Evolutionary conservation across 495 filamentous ascomycete genomes (phyloP), one percentile per base, ranked within the genome.

Genomic region (Penicillium tannophilum): DNA sequence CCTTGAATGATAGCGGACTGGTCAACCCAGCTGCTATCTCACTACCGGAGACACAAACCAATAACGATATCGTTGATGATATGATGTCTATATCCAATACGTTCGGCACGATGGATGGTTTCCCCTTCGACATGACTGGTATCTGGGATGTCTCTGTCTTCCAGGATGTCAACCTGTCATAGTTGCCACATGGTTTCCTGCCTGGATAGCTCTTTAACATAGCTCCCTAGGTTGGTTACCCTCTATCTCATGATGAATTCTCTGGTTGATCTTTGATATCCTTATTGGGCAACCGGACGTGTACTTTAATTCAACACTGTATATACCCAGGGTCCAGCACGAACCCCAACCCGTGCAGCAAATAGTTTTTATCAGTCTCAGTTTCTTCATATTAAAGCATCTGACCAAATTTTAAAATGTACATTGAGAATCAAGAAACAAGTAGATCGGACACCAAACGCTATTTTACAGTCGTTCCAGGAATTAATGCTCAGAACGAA

Each of bases 1-100:
- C 52, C 16, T 52, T 68, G 58, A 52, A 59, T 28, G 72, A 74
- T 16, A 70, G 57, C 19, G 67, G 72, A 16, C 66, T 78, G 23
- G 73, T 78, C 50, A 78, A 78, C 55, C 76, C 76, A 26, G 75
- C 76, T 5, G 71, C 72, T 5, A 80, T 80, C 11, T 75, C 73
- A 16, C 63, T 80, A 31, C 75, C 77, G 0, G 77, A 80, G 55
- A 80, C 77, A 6, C 74, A 77, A 61, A 79, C 77, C 24, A 77
- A 80, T 52, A 80, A 80, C 58, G 77, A 80, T 53, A 80, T 80
- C 39, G 77, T 80, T 4, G 77, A 80, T 41, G 77, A 80, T 47
- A 80, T 80, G 77, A 80, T 80, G 77, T 78, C 75, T 4, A 80
- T 80, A 24, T 79, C 77, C 0, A 75, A 75, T 54, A 79, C 76